Conservation (phyloP, 2,329 filamentous ascomycete genomes). For the Xylaria sp. region DNA sequence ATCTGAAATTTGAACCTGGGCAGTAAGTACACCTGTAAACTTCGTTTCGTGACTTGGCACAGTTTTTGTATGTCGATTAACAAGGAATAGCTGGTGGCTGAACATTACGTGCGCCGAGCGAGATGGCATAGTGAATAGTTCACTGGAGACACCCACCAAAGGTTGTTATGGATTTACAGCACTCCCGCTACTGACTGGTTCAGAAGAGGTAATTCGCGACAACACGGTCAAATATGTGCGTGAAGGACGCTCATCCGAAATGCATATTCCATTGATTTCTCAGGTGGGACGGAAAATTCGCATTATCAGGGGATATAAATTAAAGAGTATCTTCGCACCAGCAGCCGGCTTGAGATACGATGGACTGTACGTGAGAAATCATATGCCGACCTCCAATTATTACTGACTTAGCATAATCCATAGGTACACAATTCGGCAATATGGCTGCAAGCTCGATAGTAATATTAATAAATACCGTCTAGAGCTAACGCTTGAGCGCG, state of each 20-base stretch:
- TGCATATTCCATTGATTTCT: constrained; percentile 61
- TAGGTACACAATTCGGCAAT: constrained; percentile 63
- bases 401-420: constrained; percentile 5
- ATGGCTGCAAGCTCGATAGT: constrained; percentile 57
- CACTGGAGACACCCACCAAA: constrained; percentile 58
- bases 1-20: constrained; percentile 59
- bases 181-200: constrained; percentile 64
- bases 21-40: constrained; percentile 55
- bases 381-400: not conserved
- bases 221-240: constrained; percentile 58
- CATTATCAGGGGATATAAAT: constrained; percentile 62
- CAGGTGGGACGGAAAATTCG: constrained; percentile 62
- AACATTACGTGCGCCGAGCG: constrained; percentile 66
- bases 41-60: not conserved
- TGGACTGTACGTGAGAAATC: constrained; percentile 60
- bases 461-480: constrained; percentile 57
- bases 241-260: constrained; percentile 57
- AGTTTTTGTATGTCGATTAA: not conserved
- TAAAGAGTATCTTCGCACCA: constrained; percentile 65
- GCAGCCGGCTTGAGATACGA: constrained; percentile 66
- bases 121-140: constrained; percentile 64
- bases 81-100: constrained; percentile 64
- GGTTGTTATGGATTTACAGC: constrained; percentile 59
- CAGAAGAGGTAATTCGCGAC: constrained; percentile 57
- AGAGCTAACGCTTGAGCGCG: constrained; percentile 60